Base-by-base conservation (phyloP, 495 filamentous ascomycete genomes). In the Penicillium steckii region DNA sequence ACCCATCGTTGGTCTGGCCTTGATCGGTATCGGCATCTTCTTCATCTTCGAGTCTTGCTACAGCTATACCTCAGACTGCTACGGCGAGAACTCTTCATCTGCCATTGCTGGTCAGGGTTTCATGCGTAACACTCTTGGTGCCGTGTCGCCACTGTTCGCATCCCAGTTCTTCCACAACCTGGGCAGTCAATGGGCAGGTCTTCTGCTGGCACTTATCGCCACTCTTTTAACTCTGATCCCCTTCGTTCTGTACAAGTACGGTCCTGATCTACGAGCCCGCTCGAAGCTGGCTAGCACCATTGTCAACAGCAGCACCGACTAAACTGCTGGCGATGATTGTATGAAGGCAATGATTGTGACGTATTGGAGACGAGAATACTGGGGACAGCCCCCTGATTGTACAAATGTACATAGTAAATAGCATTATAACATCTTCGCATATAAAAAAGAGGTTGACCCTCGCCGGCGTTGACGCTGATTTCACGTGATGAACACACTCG, bases 1-100 rank as follows among this genome's bases (percentile, higher is more conserved):
- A 0, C 85, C 87, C 4, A 68, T 75, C 5, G 69, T 91, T 6
- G 87, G 81, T 7, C 57, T 72, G 5, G 64, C 54, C 2, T 59
- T 68, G 4, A 72, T 70, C 44, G 53, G 61, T 35, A 63, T 80
- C 37, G 76, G 76, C 45, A 78, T 77, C 55, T 78, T 78, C 60
- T 72, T 76, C 53, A 72, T 78, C 46, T 64, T 80, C 51, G 76
- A 80, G 60, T 67, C 64, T 2, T 59, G 59, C 40, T 69, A 75
- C 40, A 72, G 67, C 9, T 79, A 75, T 45, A 78, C 75, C 0
- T 64, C 67, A 2, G 65, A 71, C 51, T 76, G 75, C 59, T 78
- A 78, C 45, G 73, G 71, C 18, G 65, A 70, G 46, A 73, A 67
- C 57, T 64, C 71, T 0, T 75, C 72, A 0, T 72, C 72, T 6